Evolutionary conservation across 106 monocot species (phyloP).

Genomic region (Narthecium ossifragum): DNA sequence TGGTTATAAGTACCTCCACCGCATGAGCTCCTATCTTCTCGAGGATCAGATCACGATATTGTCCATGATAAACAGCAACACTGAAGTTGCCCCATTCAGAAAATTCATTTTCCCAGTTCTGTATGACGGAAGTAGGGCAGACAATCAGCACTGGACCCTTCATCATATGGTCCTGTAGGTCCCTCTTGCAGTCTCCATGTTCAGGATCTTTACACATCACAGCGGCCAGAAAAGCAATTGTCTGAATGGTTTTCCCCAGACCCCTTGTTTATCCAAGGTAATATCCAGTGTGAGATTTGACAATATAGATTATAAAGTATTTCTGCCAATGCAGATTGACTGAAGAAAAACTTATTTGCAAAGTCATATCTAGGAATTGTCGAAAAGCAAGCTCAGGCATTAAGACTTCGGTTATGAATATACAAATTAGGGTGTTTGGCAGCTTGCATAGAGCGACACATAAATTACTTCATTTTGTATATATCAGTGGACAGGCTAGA

Average conservation of each 20-base stretch:
- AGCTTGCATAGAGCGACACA: too few relatives aligned
- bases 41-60: conserved; percentile 83
- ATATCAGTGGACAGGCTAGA: too few relatives aligned
- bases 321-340: too few relatives aligned
- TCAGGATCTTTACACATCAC: conserved; percentile 54
- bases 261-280: conserved; percentile 88
- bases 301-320: too few relatives aligned
- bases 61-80: conserved; percentile 85
- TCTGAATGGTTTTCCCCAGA: conserved; percentile 92
- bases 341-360: too few relatives aligned
- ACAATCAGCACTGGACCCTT: conserved; percentile 62
- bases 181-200: conserved; percentile 9
- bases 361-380: too few relatives aligned
- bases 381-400: too few relatives aligned
- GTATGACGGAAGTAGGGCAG: conserved; percentile 94
- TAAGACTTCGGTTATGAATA: too few relatives aligned
- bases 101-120: conserved; percentile 95
- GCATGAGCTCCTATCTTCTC: conserved; percentile 45
- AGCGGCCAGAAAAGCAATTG: conserved; percentile 86
- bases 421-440: too few relatives aligned
- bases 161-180: conserved; percentile 3
- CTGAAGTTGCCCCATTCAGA: conserved; percentile 66
- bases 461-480: too few relatives aligned
- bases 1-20: conserved; percentile 76
- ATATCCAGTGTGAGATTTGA: too few relatives aligned